Evolutionary conservation across 2,329 filamentous ascomycete species (phyloP), one percentile per base, ranked within the genome.

Genomic region (Aspergillus unguis): DNA sequence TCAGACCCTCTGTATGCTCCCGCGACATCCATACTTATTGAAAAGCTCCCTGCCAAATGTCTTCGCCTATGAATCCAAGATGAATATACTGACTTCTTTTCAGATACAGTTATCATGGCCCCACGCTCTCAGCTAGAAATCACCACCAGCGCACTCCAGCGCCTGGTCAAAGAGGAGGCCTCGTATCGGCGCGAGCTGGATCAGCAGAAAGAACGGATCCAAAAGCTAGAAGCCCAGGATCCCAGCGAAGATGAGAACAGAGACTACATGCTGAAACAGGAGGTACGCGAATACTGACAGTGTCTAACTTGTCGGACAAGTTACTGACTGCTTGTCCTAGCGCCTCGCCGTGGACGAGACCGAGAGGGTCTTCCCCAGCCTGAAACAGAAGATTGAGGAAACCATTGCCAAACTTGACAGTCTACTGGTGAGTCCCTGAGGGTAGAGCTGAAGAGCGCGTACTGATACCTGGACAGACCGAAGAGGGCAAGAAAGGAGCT

Each of bases 121-220:
- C 80, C 90, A 81, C 85, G 62, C 84, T 96, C 69, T 74, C 83
- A 64, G 90, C 95, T 72, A 85, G 89, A 56, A 90, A 94, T 96
- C 67, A 85, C 87, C 41, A 94, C 89, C 26, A 83, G 86, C 56
- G 85, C 90, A 23, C 84, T 97, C 61, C 79, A 82, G 63, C 90
- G 94, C 54, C 83, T 97, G 44, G 83, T 96, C 60, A 96, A 95
- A 73, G 94, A 99, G 73, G 90, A 96, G 72, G 78, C 82, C 36
- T 92, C 86, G 64, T 97, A 99, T 76, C 87, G 92, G 78, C 87
- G 87, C 68, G 94, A 99, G 72, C 81, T 92, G 23, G 77, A 81
- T 58, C 79, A 86, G 59, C 92, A 97, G 69, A 80, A 88, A 62
- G 80, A 81, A 56, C 83, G 87, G 52, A 81, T 95, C 58, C 75